Conservation (phyloP, 2,329 filamentous ascomycete species). For the Stemphylium vesicarium region DNA sequence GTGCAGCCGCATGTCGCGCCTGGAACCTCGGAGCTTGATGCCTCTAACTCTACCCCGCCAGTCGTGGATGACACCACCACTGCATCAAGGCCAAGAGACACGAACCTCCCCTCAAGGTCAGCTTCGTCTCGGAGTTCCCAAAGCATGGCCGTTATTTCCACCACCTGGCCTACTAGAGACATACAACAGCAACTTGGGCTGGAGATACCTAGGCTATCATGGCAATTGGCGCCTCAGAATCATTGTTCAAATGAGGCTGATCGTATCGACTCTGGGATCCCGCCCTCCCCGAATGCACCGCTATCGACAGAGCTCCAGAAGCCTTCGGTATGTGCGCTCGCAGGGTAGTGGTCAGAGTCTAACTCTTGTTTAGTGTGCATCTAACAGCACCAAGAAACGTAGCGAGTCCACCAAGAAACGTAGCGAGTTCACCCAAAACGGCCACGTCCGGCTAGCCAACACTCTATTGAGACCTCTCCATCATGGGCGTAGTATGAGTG, state of each 20-base stretch:
- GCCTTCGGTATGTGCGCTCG: slow-evolving; percentile 30
- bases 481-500: slow-evolving; percentile 33
- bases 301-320: slow-evolving; percentile 25
- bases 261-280: slow-evolving; percentile 29
- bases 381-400: slow-evolving; percentile 28
- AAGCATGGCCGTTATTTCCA: slow-evolving; percentile 11
- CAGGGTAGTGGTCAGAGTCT: slow-evolving; percentile 7
- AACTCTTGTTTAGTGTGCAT: slow-evolving; percentile 27
- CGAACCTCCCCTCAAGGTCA: slow-evolving; percentile 19
- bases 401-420: slow-evolving; percentile 29
- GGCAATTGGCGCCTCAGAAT: slow-evolving; percentile 20
- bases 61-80: slow-evolving; percentile 17
- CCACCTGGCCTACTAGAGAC: slow-evolving; percentile 5
- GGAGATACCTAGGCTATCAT: slow-evolving; percentile 20
- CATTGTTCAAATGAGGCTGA: slow-evolving; percentile 22
- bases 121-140: not conserved
- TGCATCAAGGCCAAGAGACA: slow-evolving; percentile 12
- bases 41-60: slow-evolving; percentile 28
- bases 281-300: slow-evolving; percentile 23
- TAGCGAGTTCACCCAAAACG: slow-evolving; percentile 32
- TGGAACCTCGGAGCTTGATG: slow-evolving; percentile 26
- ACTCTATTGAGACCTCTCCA: slow-evolving; percentile 17
- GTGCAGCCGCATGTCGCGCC: slow-evolving; percentile 24
- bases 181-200: slow-evolving; percentile 14
- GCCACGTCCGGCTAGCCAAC: slow-evolving; percentile 25